Conservation (phyloP, 441 rosid species). For the Gossypium davidsonii region DNA sequence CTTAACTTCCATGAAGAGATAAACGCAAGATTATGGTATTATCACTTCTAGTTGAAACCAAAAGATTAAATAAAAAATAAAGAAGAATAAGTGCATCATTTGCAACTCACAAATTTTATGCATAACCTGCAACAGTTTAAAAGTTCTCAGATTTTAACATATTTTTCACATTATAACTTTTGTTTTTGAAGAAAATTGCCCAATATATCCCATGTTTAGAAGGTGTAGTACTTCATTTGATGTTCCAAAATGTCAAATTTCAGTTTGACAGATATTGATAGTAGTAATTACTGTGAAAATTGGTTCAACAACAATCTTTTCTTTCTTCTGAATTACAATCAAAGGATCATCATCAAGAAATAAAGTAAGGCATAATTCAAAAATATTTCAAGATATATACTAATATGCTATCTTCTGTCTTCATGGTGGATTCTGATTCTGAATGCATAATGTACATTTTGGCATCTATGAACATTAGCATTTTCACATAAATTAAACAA, state of each 20-base stretch:
- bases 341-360: background rate
- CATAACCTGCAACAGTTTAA: background rate
- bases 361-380: background rate
- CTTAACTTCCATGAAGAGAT: background rate
- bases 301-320: background rate
- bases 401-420: background rate
- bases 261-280: background rate
- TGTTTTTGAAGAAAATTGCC: background rate
- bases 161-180: background rate
- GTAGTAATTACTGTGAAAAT: background rate
- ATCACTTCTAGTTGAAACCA: background rate
- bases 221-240: background rate
- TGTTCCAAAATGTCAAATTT: background rate
- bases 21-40: background rate
- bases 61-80: background rate
- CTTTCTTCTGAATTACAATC: background rate
- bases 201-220: background rate
- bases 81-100: background rate
- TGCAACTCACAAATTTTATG: background rate
- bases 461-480: background rate
- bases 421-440: background rate
- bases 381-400: background rate
- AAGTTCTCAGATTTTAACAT: background rate
- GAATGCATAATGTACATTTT: background rate
- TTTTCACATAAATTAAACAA: background rate